A percentile compares a stretch with the other conserved stretches of the same genome.
phyloP scores from a whole-genome alignment of 1,139 yeast species.

The Debaryomyces nepalensis region DNA sequence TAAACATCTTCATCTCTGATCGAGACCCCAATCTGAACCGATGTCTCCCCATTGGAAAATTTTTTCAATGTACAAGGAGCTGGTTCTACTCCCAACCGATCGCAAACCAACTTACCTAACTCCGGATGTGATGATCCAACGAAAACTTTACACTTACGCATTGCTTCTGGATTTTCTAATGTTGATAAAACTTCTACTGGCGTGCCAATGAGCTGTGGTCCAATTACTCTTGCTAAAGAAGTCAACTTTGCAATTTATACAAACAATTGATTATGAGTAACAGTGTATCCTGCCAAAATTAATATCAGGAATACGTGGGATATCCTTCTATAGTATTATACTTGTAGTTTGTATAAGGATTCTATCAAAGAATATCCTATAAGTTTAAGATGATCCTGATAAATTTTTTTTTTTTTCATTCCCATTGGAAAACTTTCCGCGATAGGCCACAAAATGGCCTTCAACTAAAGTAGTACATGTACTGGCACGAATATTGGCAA shows the following conservation, averaged over 20 bases:
- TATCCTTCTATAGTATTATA: conserved; percentile 9
- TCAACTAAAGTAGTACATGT: background rate
- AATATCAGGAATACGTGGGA: conserved; percentile 2
- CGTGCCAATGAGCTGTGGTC: conserved; percentile 8
- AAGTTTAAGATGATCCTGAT: conserved; percentile 1
- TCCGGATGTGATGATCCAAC: conserved; percentile 97
- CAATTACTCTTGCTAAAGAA: conserved; percentile 9
- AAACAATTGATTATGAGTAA: conserved; percentile 1
- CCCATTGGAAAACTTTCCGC: conserved; percentile 6
- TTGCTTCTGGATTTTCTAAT: conserved; percentile 26
- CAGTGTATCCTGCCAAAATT: conserved; percentile 2
- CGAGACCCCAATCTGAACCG: conserved; percentile 92
- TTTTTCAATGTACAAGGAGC: conserved; percentile 91
- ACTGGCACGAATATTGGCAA: too few species aligned
- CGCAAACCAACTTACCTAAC: conserved; percentile 87
- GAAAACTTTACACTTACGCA: conserved; percentile 97
- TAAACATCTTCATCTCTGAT: conserved; percentile 97
- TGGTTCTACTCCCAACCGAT: conserved; percentile 89
- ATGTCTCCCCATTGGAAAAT: conserved; percentile 96
- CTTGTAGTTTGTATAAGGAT: conserved; percentile 3
- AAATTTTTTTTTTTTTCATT: conserved; percentile 7
- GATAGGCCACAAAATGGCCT: conserved; percentile 7
- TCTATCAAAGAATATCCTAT: conserved; percentile 10
- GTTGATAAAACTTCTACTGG: conserved; percentile 12
- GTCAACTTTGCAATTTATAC: conserved; percentile 13